Percentiles rank a stretch among this genome's conserved stretches.
phyloP scores from a whole-genome alignment of 176 grass and related monocot species.

The Themeda triandra region DNA sequence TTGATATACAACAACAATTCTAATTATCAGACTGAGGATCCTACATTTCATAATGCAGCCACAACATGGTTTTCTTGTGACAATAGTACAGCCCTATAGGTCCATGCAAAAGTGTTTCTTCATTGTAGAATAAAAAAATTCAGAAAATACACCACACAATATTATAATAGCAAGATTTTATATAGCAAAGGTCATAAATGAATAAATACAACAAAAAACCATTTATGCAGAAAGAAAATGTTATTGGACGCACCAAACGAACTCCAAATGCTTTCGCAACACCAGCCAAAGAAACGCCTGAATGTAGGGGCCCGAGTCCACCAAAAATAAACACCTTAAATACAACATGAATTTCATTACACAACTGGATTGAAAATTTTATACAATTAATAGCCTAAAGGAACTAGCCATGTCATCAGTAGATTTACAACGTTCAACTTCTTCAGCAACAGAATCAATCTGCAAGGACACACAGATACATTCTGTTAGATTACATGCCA shows the following conservation, averaged over 20 bases:
- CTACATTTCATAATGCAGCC: slow-evolving; percentile 17
- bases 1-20: slow-evolving; percentile 2
- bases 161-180: not conserved
- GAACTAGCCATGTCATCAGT: slow-evolving; percentile 72
- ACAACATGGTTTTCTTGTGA: slow-evolving; percentile 17
- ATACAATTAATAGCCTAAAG: slow-evolving; percentile 11
- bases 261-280: slow-evolving; percentile 99
- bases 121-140: slow-evolving; percentile 16
- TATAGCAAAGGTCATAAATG: not conserved
- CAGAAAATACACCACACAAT: not conserved
- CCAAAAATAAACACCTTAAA: slow-evolving; percentile 92
- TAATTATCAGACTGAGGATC: slow-evolving; percentile 5
- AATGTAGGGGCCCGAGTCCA: slow-evolving; percentile 91
- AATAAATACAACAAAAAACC: not conserved
- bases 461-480: slow-evolving; percentile 30
- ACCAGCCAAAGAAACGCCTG: slow-evolving; percentile 83
- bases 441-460: slow-evolving; percentile 93
- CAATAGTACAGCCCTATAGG: slow-evolving; percentile 2
- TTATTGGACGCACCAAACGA: slow-evolving; percentile 60
- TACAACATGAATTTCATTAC: slow-evolving; percentile 9
- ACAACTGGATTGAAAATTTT: slow-evolving; percentile 11
- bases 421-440: slow-evolving; percentile 78
- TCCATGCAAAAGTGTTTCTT: slow-evolving; percentile 28
- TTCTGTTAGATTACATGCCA: slow-evolving; percentile 24
- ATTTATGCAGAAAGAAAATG: slow-evolving; percentile 4